These are phyloP conservation scores for Colletotrichum nymphaeae DNA, from an alignment of 2,329 filamentous ascomycete genomes.

Conservation along the genomic window DNA sequence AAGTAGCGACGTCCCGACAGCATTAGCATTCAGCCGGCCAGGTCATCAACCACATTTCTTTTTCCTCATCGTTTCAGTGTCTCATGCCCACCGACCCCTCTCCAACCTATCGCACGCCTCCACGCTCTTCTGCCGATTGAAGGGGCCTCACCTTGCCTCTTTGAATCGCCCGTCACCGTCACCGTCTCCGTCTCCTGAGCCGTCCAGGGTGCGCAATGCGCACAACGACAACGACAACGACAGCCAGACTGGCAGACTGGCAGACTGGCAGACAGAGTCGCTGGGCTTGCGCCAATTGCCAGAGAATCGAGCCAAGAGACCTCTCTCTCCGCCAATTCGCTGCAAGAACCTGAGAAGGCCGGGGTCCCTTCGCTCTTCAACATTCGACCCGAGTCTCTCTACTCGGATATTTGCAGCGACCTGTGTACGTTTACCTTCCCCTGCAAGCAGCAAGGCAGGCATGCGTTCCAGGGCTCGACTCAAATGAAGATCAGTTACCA, in stretches of 20 bases:
- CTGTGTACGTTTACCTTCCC: not conserved
- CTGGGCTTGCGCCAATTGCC: not conserved
- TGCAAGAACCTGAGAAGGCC: not conserved
- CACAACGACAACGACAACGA: not conserved
- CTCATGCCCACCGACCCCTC: not conserved
- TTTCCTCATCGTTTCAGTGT: not conserved
- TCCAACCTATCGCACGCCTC: not conserved
- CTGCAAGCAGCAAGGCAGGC: not conserved
- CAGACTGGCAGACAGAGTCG: too few relatives aligned
- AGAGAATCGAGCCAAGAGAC: not conserved
- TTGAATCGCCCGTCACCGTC: not conserved
- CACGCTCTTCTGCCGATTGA: not conserved
- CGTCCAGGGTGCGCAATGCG: not conserved
- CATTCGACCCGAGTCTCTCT: not conserved
- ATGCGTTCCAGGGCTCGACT: not conserved
- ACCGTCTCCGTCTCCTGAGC: not conserved
- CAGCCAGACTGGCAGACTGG: not conserved
- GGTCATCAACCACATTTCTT: not conserved
- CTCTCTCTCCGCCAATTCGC: not conserved
- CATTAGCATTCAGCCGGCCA: not conserved
- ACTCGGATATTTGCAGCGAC: not conserved
- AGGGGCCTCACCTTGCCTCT: not conserved
- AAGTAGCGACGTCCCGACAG: not conserved
- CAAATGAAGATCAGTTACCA: conserved; percentile 17
- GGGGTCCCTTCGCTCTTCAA: not conserved